These are phyloP conservation scores for Haematococcus sp. DNA, from an alignment of 139 green algal genomes.

Conservation along the genomic window DNA sequence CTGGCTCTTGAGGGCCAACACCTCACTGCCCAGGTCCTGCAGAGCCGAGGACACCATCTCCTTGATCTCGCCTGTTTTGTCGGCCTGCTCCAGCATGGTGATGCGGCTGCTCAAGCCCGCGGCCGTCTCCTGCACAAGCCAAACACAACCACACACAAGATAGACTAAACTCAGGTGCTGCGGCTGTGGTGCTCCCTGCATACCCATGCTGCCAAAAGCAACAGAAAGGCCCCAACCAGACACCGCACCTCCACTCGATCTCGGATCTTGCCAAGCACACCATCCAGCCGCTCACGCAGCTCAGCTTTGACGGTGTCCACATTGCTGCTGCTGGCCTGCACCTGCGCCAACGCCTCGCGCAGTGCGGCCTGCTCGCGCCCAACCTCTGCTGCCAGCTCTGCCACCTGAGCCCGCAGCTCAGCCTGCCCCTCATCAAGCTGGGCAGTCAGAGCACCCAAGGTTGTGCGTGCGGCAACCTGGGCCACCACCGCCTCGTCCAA, in stretches of 20 bases:
- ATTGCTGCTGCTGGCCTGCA: too few relatives aligned
- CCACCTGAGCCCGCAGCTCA: neutral
- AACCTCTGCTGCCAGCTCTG: constrained; percentile 1
- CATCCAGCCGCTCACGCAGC: too few relatives aligned
- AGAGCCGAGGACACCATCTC: neutral
- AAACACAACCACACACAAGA: too few relatives aligned
- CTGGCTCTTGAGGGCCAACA: neutral
- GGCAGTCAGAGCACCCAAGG: neutral
- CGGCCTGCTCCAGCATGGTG: neutral
- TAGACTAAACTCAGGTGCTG: too few relatives aligned
- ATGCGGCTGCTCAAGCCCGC: neutral
- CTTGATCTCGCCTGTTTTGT: neutral
- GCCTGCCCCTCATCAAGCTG: neutral
- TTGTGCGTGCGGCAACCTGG: neutral
- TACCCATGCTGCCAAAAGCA: neutral
- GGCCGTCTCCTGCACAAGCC: neutral
- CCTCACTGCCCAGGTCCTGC: neutral
- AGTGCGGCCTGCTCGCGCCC: neutral
- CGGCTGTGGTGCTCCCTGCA: neutral
- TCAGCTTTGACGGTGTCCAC: too few relatives aligned
- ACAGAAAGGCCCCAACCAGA: too few relatives aligned
- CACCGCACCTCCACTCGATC: too few relatives aligned
- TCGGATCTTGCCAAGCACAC: too few relatives aligned
- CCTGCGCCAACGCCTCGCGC: neutral
- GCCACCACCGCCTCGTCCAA: neutral